Evolutionary conservation across 202 grass and related monocot genomes (phyloP), one percentile per base, ranked within the genome.

Genomic region (Dendrocalamus latiflorus): DNA sequence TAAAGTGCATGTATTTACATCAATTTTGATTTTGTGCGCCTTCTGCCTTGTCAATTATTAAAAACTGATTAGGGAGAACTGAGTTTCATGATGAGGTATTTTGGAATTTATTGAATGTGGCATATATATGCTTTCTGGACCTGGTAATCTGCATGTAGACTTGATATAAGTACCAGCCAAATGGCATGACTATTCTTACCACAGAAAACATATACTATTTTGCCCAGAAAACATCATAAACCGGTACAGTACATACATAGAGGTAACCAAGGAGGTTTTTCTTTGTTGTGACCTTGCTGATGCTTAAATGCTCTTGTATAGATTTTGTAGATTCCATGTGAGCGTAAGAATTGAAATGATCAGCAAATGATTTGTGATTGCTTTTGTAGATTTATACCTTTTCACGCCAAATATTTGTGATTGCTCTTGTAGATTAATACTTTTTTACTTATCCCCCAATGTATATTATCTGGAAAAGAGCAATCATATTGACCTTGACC

Each of bases 261-360:
- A 28, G 26, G 26, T 28, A 28, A 28, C 26, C 26, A 28, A 28
- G 26, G 26, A 28, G 26, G 26, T 1, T 28, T 28, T 1, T 28
- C 26, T 28, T 28, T 28, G 26, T 28, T 28, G 26, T 28, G 26
- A 28, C 26, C 26, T 28, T 28, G 26, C 26, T 28, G 21, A 50
- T 59, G 2, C 58, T 77, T 85, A 65, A 30, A 85, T 70, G 45
- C 36, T 84, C 55, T 49, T 33, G 28, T 14, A 58, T 38, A 48
- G 71, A 54, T 86, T 75, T 68, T 33, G 12, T 70, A 33, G 57
- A 81, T 81, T 80, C 64, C 55, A 43, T 85, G n/a, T 71, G 57
- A 65, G 33, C 38, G 76, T 85, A 0, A 3, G 3, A 41, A 64
- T 48, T 61, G 48, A 81, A 55, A 54, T 80, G 53, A 39, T 76